A percentile compares a stretch with the other conserved stretches of the same genome.
Conservation (phyloP, 441 rosid genomes). For the California macrophylla region DNA sequence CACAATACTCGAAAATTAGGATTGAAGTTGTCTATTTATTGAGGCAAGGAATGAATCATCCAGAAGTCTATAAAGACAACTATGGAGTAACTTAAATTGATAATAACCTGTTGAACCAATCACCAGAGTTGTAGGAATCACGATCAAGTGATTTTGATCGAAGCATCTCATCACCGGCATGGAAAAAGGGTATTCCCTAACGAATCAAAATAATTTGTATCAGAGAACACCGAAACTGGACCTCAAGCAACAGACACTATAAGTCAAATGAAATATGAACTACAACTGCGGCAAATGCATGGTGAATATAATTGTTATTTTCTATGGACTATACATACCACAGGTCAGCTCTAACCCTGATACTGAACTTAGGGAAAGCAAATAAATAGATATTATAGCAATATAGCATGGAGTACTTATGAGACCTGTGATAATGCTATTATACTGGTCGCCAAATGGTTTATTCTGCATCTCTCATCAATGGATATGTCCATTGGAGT, state of each 20-base stretch:
- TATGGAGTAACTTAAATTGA: conserved; percentile 10
- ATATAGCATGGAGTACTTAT: not conserved
- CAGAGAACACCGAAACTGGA: not conserved
- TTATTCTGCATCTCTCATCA: conserved; percentile 77
- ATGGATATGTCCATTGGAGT: conserved; percentile 62
- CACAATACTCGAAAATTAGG: conserved; percentile 3
- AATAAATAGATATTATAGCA: not conserved
- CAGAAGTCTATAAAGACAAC: conserved; percentile 10
- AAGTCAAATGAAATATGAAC: too few species aligned
- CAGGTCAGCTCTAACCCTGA: not conserved
- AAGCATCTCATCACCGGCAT: conserved; percentile 86
- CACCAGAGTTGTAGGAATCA: conserved; percentile 98
- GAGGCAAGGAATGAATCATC: not conserved
- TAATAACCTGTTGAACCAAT: conserved; percentile 75
- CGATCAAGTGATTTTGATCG: conserved; percentile 97
- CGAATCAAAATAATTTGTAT: conserved; percentile 5
- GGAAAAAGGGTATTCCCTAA: conserved; percentile 95
- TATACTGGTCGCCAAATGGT: conserved; percentile 72
- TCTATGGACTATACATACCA: too few species aligned
- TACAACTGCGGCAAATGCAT: too few species aligned
- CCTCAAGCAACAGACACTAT: not conserved
- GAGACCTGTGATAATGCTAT: conserved; percentile 77
- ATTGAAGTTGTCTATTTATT: conserved; percentile 2
- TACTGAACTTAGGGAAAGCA: not conserved
- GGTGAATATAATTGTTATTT: too few species aligned